Evolutionary conservation across 2,329 filamentous ascomycete species (phyloP).

Genomic region (Colletotrichum simmondsii): DNA sequence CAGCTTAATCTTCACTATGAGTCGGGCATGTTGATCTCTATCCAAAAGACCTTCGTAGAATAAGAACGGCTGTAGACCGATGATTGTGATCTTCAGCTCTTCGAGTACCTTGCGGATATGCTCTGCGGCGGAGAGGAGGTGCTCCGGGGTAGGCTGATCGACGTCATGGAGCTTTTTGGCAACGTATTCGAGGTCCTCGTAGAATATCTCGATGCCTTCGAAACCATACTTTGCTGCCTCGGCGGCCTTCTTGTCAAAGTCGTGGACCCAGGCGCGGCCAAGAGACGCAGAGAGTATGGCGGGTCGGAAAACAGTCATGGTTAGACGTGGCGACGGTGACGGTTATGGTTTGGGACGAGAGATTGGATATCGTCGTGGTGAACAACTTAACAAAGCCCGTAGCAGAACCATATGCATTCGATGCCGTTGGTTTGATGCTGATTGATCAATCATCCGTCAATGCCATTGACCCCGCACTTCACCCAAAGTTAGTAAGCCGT

Average conservation of each 20-base stretch:
- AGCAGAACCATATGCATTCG: no score
- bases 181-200: slow-evolving; percentile 76
- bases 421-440: no score
- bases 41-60: slow-evolving; percentile 80
- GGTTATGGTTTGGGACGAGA: no score
- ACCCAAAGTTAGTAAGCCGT: no score
- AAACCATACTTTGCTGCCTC: slow-evolving; percentile 52
- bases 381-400: no score
- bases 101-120: slow-evolving; percentile 67
- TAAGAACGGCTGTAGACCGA: slow-evolving; percentile 80
- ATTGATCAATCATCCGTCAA: no score
- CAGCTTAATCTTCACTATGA: slow-evolving; percentile 71
- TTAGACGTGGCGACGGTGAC: neutral
- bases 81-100: slow-evolving; percentile 63
- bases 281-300: slow-evolving; percentile 16
- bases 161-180: slow-evolving; percentile 57
- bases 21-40: slow-evolving; percentile 63
- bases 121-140: slow-evolving; percentile 67
- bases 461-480: no score
- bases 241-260: slow-evolving; percentile 10
- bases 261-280: slow-evolving; percentile 41
- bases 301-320: slow-evolving; percentile 10
- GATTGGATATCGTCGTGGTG: no score
- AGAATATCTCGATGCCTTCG: slow-evolving; percentile 79
- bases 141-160: slow-evolving; percentile 41